Evolutionary conservation across 2,329 filamentous ascomycete genomes (phyloP), one percentile per base, ranked within the genome.

Genomic region (Lecanicillium sp.): DNA sequence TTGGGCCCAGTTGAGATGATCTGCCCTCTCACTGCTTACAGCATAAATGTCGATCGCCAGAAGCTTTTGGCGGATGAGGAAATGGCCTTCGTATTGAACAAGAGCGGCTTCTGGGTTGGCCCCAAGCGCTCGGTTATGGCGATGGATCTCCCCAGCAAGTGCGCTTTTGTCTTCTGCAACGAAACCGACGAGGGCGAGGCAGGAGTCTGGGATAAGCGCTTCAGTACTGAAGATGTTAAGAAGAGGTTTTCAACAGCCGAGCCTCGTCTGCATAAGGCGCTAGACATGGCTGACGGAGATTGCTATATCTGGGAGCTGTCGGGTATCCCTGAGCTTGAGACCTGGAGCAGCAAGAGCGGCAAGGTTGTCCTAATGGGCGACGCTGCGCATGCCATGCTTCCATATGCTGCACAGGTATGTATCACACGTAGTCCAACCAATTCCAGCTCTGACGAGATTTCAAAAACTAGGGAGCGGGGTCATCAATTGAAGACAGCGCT

Each of bases 351-450:
- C 15, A 9, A 9, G n/a, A 44, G 35, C 32, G 32, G 41, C 20
- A 33, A 15, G 6, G 21, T 44, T 1, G 41, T 44, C 20, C 17
- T 35, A 15, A 35, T 44, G 14, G 41, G 41, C 30, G 41, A 44
- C 35, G 41, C 41, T 7, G 41, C 41, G 14, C 41, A 44, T 9
- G 41, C 41, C 3, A 26, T 44, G 41, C 23, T 35, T 14, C 30
- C 41, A 24, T 38, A 19, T 19, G 17, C 35, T 3, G 17, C 35
- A 12, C 17, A 21, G 17, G 35, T 38, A 23, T 5, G 35, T 11
- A 14, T n/a, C n/a, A n/a, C 15, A 21, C 21, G 5, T 3, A 6
- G 17, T 19, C 15, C 14, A n/a, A 10, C 19, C 7, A 21, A 11
- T 20, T 9, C 3, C 27, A 8, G 14, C 7, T 29, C 7, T 29